phyloP scores from a whole-genome alignment of 345 rosid genomes.

The Dimocarpus longan region DNA sequence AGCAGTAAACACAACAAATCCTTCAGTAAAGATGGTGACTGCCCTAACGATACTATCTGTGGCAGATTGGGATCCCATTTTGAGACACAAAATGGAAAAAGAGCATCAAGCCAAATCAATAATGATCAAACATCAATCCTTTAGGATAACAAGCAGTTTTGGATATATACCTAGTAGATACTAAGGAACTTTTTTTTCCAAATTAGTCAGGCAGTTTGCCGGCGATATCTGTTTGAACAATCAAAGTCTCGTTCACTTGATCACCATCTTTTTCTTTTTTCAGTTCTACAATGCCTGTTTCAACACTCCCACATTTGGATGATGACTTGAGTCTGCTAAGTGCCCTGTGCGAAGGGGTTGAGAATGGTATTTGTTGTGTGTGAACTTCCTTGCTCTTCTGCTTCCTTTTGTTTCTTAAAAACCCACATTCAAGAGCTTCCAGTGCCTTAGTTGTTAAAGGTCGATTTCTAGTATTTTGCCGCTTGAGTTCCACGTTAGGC shows the following conservation, averaged over 20 bases:
- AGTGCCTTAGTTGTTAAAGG: conserved; percentile 65
- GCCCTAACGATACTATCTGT: neutral
- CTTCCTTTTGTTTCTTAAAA: conserved; percentile 39
- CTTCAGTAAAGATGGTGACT: neutral
- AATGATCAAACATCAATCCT: neutral
- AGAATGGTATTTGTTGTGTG: conserved; percentile 28
- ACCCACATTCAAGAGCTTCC: conserved; percentile 68
- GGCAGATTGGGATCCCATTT: neutral
- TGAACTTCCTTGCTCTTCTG: conserved; percentile 32
- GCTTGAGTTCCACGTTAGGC: conserved; percentile 37
- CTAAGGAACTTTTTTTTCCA: conserved; percentile 15
- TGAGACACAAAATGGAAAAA: neutral
- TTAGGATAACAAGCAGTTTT: neutral
- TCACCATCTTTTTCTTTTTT: conserved; percentile 13
- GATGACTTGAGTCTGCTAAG: conserved; percentile 29
- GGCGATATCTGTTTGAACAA: conserved; percentile 4
- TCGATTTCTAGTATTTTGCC: conserved; percentile 74
- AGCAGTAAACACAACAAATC: conserved; percentile 4
- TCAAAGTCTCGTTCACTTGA: conserved; percentile 6
- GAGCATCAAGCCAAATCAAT: neutral
- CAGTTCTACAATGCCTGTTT: conserved; percentile 14
- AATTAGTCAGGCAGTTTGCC: conserved; percentile 9
- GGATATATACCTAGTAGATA: neutral
- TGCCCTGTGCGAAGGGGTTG: conserved; percentile 35
- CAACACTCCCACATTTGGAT: conserved; percentile 15